Evolutionary conservation across 352 stramenopile genomes (phyloP), one percentile per base, ranked within the genome.

Genomic region (Thalassiosira mediterranea): DNA sequence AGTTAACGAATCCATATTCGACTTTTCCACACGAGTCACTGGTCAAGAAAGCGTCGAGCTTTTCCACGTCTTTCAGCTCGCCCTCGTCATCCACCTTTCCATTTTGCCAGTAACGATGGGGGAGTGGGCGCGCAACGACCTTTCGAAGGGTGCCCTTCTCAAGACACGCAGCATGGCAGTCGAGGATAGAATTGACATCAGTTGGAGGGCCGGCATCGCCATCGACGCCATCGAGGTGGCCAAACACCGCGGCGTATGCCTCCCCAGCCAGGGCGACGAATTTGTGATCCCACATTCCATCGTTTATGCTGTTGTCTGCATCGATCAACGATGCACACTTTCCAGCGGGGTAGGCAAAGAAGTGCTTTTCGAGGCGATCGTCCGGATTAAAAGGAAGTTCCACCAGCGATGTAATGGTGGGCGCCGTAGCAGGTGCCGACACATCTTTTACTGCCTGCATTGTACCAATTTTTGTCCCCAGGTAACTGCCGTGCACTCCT

Each of bases 1-100:
- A 89, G 63, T 81, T 87, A 7, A 89, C 61, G 17, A 89, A 70
- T 59, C 79, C 81, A n/a, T 82, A 65, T 49, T 89, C 83, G 0
- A 86, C 76, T 51, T 66, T 63, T 1, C 37, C 48, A 62, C 83
- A 88, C 21, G 52, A 58, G 59, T 79, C 70, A 15, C 51, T 63
- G 0, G 23, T 15, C 2, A 73, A 42, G 51, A 79, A 79, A 10
- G 42, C 31, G 15, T 46, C 8, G 23, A 53, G 69, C 32, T 63
- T 25, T 19, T 46, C 34, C 8, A 61, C 38, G 10, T 68, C 8
- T 1, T 34, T 34, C 21, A 32, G 49, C 42, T 54, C 29, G 11
- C 51, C 40, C 26, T 68, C 51, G 8, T 64, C 29, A 53, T 66
- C 51, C 40, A 71, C 61, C 4, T 49, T 23, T 19, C 68, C 68